phyloP scores from a whole-genome alignment of 306 rosid species.

The Prunus kanzakura region DNA sequence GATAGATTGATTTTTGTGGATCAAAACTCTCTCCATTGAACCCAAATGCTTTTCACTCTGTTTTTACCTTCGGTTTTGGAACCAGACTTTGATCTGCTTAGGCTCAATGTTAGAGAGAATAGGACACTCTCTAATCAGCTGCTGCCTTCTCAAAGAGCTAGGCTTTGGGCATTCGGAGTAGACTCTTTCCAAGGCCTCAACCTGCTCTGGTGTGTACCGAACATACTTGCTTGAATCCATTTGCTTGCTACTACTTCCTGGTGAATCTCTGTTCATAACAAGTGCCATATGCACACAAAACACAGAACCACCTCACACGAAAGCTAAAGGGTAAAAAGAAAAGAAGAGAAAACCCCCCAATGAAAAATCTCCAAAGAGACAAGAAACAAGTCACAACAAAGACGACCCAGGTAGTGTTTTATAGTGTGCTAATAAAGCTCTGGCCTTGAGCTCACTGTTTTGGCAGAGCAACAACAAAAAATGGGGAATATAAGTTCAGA shows the following conservation, averaged over 20 bases:
- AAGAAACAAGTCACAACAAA: background rate
- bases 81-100: constrained; percentile 99
- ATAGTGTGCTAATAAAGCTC: background rate
- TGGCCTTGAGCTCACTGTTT: constrained; percentile 2
- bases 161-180: constrained; percentile 96
- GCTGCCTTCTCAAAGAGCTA: constrained; percentile 85
- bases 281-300: constrained; percentile 52
- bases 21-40: background rate
- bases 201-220: constrained; percentile 93
- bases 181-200: constrained; percentile 93
- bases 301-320: background rate
- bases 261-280: constrained; percentile 61
- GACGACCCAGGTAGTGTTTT: background rate
- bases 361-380: background rate
- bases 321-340: background rate
- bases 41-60: background rate
- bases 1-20: too few species aligned
- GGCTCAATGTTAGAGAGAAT: constrained; percentile 90
- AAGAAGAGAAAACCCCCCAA: constrained; percentile 1
- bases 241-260: constrained; percentile 31
- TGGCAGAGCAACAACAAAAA: background rate
- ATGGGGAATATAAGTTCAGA: constrained; percentile 14
- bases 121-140: constrained; percentile 91
- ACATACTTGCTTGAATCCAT: constrained; percentile 94
- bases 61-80: constrained; percentile 84